A percentile compares a stretch with the other conserved stretches of the same genome.
phyloP scores from a whole-genome alignment of 2,329 filamentous ascomycete genomes.

The Aspergillus aculeatinus region DNA sequence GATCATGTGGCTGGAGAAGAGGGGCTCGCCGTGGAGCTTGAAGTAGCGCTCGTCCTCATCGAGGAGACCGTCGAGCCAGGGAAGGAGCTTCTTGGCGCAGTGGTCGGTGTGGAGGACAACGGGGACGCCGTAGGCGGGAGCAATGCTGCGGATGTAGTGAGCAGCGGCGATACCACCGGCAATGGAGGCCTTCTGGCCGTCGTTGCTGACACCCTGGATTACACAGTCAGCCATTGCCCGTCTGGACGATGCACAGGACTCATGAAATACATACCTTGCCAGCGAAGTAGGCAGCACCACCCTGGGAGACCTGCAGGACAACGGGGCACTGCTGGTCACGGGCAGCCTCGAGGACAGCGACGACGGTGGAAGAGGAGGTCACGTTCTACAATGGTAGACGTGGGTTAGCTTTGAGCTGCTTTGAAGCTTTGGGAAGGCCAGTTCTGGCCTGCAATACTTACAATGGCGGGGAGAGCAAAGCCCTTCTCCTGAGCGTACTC shows the following conservation, averaged over 20 bases:
- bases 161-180: slow-evolving; percentile 84
- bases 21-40: slow-evolving; percentile 86
- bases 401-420: background rate
- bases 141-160: slow-evolving; percentile 87
- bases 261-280: slow-evolving; percentile 62
- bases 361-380: slow-evolving; percentile 84
- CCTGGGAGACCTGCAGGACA: slow-evolving; percentile 90
- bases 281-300: slow-evolving; percentile 88
- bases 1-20: slow-evolving; percentile 98
- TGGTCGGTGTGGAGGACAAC: slow-evolving; percentile 96
- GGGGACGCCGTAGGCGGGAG: slow-evolving; percentile 83
- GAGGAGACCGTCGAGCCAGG: slow-evolving; percentile 95
- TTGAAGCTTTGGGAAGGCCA: background rate
- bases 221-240: slow-evolving; percentile 2
- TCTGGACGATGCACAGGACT: background rate
- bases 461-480: slow-evolving; percentile 83
- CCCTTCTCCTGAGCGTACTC: slow-evolving; percentile 83
- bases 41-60: slow-evolving; percentile 93
- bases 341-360: slow-evolving; percentile 89
- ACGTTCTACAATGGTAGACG: slow-evolving; percentile 62
- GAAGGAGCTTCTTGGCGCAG: slow-evolving; percentile 98
- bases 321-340: slow-evolving; percentile 87
- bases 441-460: slow-evolving; percentile 38
- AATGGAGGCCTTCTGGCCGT: slow-evolving; percentile 83
- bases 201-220: slow-evolving; percentile 69